Evolutionary conservation across 192 early-diverging fungal species (phyloP).

Genomic region (Coemansia sp.): DNA sequence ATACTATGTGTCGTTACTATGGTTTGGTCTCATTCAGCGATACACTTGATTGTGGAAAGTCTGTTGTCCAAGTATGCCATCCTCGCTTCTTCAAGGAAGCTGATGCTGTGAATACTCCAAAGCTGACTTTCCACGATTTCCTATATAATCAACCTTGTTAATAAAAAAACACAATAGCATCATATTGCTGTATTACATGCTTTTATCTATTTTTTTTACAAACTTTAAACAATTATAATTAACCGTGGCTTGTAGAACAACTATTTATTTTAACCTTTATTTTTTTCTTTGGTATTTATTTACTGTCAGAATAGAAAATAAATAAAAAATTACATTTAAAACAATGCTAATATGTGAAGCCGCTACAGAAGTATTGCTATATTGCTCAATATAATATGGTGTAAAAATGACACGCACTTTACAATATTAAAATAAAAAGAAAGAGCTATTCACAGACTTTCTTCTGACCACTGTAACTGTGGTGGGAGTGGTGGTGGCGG

Average conservation of each 20-base stretch:
- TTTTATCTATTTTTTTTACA: background rate
- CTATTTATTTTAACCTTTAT: too few relatives aligned
- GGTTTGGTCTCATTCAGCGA: slow-evolving; percentile 49
- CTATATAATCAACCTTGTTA: slow-evolving; percentile 10
- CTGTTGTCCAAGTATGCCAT: slow-evolving; percentile 45
- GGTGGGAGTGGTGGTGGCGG: too few relatives aligned
- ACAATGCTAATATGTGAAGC: too few relatives aligned
- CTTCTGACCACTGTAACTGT: too few relatives aligned
- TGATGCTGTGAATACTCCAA: slow-evolving; percentile 12
- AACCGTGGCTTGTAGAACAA: background rate
- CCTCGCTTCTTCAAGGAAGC: slow-evolving; percentile 36
- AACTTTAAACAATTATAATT: background rate
- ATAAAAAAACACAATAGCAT: slow-evolving; percentile 7
- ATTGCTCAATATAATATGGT: too few relatives aligned
- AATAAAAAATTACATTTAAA: too few relatives aligned
- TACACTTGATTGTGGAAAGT: slow-evolving; percentile 24
- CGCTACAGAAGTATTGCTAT: too few relatives aligned
- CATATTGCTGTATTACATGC: background rate
- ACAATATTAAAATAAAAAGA: too few relatives aligned
- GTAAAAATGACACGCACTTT: too few relatives aligned
- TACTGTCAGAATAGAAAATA: too few relatives aligned
- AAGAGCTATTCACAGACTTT: too few relatives aligned
- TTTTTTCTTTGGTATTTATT: too few relatives aligned
- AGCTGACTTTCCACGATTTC: slow-evolving; percentile 28
- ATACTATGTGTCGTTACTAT: slow-evolving; percentile 54